Evolutionary conservation across 768 basidiomycete genomes (phyloP).

Genomic region (Collybiopsis confluens): DNA sequence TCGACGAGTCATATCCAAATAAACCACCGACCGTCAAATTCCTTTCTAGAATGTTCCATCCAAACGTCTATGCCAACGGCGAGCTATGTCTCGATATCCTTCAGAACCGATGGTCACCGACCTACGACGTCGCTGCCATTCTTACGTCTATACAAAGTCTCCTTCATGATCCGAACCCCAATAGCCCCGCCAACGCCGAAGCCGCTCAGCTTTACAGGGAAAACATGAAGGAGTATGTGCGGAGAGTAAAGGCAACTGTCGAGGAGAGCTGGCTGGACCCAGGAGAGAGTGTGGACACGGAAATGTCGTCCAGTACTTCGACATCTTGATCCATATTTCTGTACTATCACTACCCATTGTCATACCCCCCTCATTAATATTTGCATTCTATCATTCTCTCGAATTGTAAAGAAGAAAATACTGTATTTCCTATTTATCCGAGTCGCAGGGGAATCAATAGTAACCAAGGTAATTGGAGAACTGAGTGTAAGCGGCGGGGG

Average conservation of each 20-base stretch:
- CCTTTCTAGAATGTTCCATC: slow-evolving; percentile 97
- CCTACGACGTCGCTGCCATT: slow-evolving; percentile 98
- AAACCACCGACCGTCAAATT: slow-evolving; percentile 98
- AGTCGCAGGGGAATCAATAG: too few species aligned
- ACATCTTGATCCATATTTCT: neutral
- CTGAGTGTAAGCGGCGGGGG: too few species aligned
- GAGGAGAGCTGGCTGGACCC: slow-evolving; percentile 96
- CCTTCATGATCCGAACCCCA: slow-evolving; percentile 96
- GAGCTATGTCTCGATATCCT: slow-evolving; percentile 98
- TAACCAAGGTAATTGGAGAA: too few species aligned
- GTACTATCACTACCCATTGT: neutral
- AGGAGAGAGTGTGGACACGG: slow-evolving; percentile 41
- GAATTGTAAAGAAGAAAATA: too few species aligned
- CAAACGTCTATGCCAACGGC: slow-evolving; percentile 97
- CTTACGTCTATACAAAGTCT: slow-evolving; percentile 94
- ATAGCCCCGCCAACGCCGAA: slow-evolving; percentile 97
- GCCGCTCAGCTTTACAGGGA: slow-evolving; percentile 95
- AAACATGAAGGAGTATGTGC: slow-evolving; percentile 97
- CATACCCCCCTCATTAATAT: too few species aligned
- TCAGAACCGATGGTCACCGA: slow-evolving; percentile 98
- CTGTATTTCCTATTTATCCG: too few species aligned
- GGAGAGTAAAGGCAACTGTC: slow-evolving; percentile 88
- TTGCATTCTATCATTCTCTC: too few species aligned
- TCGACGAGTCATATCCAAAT: slow-evolving; percentile 98
- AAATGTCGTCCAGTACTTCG: neutral